These are phyloP conservation scores for Collybia sp. DNA, from an alignment of 768 basidiomycete genomes.

Conservation along the genomic window DNA sequence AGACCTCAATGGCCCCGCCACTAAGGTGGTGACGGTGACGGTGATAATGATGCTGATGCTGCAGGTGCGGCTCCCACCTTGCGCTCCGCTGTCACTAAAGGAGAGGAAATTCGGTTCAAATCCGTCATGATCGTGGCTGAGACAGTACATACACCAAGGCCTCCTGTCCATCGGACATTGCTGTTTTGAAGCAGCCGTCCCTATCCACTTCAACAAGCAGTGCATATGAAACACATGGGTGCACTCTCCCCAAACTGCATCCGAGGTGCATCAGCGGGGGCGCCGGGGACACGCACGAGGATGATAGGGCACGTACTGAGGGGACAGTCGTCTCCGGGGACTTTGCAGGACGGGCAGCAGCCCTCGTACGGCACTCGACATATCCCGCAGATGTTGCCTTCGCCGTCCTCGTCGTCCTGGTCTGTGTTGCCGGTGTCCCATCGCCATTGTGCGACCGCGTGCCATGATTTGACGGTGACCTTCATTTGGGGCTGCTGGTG, in stretches of 20 bases:
- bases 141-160: conserved; percentile 70
- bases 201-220: conserved; percentile 95
- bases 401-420: conserved; percentile 38
- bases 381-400: conserved; percentile 74
- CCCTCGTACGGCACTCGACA: conserved; percentile 91
- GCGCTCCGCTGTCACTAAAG: conserved; percentile 49
- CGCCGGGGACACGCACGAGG: conserved; percentile 14
- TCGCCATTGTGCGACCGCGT: conserved; percentile 85
- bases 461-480: conserved; percentile 79
- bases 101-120: not conserved
- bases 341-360: conserved; percentile 93
- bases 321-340: conserved; percentile 95
- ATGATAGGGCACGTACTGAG: conserved; percentile 53
- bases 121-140: not conserved
- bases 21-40: too few species aligned
- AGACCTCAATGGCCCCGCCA: not conserved
- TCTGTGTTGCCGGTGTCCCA: conserved; percentile 59
- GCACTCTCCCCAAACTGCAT: conserved; percentile 93
- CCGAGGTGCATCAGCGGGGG: not conserved
- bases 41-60: not conserved
- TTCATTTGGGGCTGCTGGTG: conserved; percentile 49
- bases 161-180: conserved; percentile 99
- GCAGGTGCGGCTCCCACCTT: conserved; percentile 27
- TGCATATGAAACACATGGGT: conserved; percentile 99
- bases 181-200: conserved; percentile 82